Base-by-base conservation (phyloP, 2,329 filamentous ascomycete genomes). In the Botryosphaeria dothidea region DNA sequence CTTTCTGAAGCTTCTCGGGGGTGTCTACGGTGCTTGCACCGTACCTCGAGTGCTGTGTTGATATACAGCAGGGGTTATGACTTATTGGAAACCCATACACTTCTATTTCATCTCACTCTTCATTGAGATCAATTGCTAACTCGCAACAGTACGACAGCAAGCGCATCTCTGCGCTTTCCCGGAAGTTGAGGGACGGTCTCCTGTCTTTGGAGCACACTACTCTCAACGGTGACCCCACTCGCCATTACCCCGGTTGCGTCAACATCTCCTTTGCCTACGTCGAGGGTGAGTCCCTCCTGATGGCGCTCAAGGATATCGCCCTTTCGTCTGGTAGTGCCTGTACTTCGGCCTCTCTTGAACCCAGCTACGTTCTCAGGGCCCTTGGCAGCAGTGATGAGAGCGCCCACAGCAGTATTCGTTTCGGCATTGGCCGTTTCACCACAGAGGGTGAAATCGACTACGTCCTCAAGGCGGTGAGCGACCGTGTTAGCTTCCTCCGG, bases 231-330 rank as follows among this genome's bases (percentile, higher is more conserved):
- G 92, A 95, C 71, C 85, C 89, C 1, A 80, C 90, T 4, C 85
- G 87, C 61, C 96, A 96, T 78, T 99, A 99, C 77, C 93, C 95
- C 1, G 95, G 95, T 68, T 99, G 95, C 72, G 94, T 99, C 67
- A 99, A 99, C 78, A 91, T 99, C 11, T 99, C 95, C 0, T 99
- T 99, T 75, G 94, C 95, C 36, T 99, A 99, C 73, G 93, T 99
- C 4, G 95, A 99, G 80, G 95, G 95, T 70, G 95, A 99, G 80
- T 98, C 95, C 2, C 89, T 99, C 1, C 85, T 99, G 68, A 99
- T 99, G 95, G 95, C 95, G 0, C 82, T 99, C 51, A 99, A 99
- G 81, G 95, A 99, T 71, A 97, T 99, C 78, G 95, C 95, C 0
- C 83, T 99, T 38, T 98, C 94, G 6, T 99, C 95, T 0, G 95